Percentiles rank a stretch among this genome's conserved stretches.
Conservation (phyloP, 2,329 filamentous ascomycete genomes). For the Rutstroemia sp. region DNA sequence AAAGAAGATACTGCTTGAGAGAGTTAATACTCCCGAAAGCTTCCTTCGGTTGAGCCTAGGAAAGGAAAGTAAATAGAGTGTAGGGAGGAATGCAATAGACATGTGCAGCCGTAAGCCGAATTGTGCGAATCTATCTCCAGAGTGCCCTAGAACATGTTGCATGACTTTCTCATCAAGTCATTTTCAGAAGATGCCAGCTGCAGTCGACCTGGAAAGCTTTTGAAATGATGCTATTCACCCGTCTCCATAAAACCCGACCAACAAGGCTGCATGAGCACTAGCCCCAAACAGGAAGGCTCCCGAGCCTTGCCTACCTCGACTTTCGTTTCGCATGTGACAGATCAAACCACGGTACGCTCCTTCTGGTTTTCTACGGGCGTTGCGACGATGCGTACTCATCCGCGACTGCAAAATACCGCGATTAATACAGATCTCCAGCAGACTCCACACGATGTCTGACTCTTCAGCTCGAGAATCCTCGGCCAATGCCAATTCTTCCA, state of each 20-base stretch:
- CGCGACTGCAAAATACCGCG: not conserved
- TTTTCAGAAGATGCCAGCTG: not conserved
- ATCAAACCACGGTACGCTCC: not conserved
- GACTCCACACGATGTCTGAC: not conserved
- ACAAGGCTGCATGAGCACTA: not conserved
- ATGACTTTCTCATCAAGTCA: not conserved
- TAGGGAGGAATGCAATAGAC: no score
- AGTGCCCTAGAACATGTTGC: no score
- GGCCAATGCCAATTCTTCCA: conserved; percentile 22
- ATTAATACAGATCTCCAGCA: not conserved
- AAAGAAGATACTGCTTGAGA: no score
- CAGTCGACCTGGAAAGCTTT: no score
- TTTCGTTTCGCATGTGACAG: not conserved
- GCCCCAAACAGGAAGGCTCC: not conserved
- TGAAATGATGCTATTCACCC: not conserved
- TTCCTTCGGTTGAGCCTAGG: no score
- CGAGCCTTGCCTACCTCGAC: not conserved
- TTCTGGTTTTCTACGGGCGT: not conserved
- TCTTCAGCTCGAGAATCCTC: conserved; percentile 18
- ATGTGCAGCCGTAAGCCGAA: no score
- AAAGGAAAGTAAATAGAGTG: no score
- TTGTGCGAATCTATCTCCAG: no score
- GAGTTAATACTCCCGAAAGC: no score
- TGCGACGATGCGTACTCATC: not conserved
- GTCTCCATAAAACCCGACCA: not conserved